phyloP scores from a whole-genome alignment of 2,329 filamentous ascomycete species.

The Exophiala oligosperma region DNA sequence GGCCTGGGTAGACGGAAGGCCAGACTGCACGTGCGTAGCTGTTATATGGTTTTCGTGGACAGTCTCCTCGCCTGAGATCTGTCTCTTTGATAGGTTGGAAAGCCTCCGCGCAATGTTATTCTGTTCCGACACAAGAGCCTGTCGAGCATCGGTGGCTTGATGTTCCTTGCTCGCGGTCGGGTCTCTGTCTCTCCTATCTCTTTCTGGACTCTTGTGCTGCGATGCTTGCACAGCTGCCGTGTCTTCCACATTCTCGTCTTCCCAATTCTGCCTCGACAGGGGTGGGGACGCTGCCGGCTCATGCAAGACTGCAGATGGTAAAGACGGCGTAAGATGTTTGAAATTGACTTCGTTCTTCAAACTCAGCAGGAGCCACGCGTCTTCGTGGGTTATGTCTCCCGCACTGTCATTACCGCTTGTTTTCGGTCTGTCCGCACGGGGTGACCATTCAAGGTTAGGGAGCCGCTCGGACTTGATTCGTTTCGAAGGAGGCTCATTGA shows the following conservation, averaged over 20 bases:
- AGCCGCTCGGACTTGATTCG: constrained; percentile 61
- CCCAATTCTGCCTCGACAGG: background rate
- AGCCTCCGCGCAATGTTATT: background rate
- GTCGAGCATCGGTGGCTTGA: background rate
- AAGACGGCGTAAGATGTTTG: constrained; percentile 21
- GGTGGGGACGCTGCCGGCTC: constrained; percentile 7
- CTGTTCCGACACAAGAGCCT: background rate
- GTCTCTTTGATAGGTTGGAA: background rate
- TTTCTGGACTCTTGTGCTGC: constrained; percentile 1
- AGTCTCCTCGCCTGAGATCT: background rate
- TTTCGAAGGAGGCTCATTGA: constrained; percentile 57
- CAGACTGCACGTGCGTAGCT: background rate
- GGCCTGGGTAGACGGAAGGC: background rate
- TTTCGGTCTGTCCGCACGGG: constrained; percentile 32
- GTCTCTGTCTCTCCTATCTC: background rate
- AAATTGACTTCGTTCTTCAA: constrained; percentile 33
- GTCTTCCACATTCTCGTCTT: background rate
- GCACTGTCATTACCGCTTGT: constrained; percentile 34
- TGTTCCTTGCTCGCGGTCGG: background rate
- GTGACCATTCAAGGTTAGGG: constrained; percentile 41
- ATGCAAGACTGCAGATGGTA: constrained; percentile 8
- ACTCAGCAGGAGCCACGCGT: constrained; percentile 50
- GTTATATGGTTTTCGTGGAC: background rate
- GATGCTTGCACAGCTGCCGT: constrained; percentile 8
- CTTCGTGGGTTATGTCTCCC: constrained; percentile 44